Percentiles rank a stretch among this genome's conserved stretches.
Evolutionary conservation across 352 stramenopile species (phyloP).

Genomic region (Phytophthora vignae): DNA sequence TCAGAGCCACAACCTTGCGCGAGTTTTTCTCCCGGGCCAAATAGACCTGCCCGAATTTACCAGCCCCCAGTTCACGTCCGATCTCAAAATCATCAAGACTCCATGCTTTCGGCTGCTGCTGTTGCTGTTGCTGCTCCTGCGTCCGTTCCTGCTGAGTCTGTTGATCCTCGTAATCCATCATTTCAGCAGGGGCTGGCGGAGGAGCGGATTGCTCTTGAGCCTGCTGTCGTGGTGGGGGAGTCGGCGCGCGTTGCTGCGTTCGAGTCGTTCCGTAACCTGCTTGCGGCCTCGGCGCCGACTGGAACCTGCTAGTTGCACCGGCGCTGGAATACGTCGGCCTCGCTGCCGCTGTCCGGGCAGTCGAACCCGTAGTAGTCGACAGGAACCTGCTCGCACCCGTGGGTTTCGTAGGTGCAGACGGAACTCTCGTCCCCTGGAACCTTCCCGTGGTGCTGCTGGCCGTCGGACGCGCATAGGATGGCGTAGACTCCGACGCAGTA

Average conservation of each 20-base stretch:
- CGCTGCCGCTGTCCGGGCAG: conserved; percentile 4
- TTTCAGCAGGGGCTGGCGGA: conserved; percentile 33
- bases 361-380: conserved; percentile 17
- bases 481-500: conserved; percentile 14
- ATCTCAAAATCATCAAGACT: conserved; percentile 90
- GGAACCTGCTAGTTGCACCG: conserved; percentile 26
- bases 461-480: conserved; percentile 39
- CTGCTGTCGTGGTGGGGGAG: conserved; percentile 16
- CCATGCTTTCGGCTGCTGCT: conserved; percentile 65
- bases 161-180: conserved; percentile 39
- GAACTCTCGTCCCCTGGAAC: conserved; percentile 34
- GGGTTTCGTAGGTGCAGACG: conserved; percentile 36
- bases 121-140: conserved; percentile 20
- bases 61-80: conserved; percentile 78
- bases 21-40: conserved; percentile 87
- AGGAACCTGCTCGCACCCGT: conserved; percentile 31
- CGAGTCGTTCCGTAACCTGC: conserved; percentile 23
- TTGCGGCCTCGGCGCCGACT: conserved; percentile 16
- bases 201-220: conserved; percentile 20
- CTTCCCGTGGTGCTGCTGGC: conserved; percentile 39
- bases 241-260: conserved; percentile 13
- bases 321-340: conserved; percentile 16
- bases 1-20: conserved; percentile 85
- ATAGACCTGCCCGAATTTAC: conserved; percentile 93
- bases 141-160: conserved; percentile 29